Evolutionary conservation across 306 rosid genomes (phyloP).

Genomic region (Lathyrus aphaca): DNA sequence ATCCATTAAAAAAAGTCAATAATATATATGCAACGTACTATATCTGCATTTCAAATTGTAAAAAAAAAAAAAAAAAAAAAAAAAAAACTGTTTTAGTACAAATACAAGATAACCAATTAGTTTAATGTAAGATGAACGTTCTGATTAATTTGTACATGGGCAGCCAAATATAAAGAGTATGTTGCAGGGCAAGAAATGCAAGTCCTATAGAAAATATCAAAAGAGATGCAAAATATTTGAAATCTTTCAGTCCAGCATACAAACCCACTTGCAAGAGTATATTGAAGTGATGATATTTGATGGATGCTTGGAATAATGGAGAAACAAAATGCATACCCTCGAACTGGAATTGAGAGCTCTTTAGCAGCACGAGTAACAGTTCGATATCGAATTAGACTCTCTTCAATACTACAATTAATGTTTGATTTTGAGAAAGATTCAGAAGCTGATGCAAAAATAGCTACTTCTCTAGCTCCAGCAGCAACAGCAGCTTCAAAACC

Average conservation of each 20-base stretch:
- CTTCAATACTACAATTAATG: slow-evolving; percentile 88
- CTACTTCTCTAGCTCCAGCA: slow-evolving; percentile 89
- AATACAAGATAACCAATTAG: slow-evolving; percentile 1
- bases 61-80: too few species aligned
- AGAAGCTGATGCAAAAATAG: slow-evolving; percentile 90
- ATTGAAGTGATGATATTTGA: slow-evolving; percentile 19
- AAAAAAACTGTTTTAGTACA: too few species aligned
- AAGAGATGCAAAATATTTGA: neutral
- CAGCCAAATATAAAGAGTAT: slow-evolving; percentile 1
- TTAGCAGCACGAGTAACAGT: slow-evolving; percentile 81
- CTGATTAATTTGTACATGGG: neutral
- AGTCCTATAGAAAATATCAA: slow-evolving; percentile 23
- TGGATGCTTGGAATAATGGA: slow-evolving; percentile 26
- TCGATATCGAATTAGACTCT: slow-evolving; percentile 69
- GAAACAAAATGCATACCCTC: slow-evolving; percentile 61
- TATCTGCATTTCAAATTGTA: too few species aligned
- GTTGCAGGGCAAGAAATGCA: slow-evolving; percentile 15
- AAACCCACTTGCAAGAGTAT: slow-evolving; percentile 10
- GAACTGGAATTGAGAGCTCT: slow-evolving; percentile 76
- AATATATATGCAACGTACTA: too few species aligned
- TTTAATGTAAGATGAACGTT: slow-evolving; percentile 4
- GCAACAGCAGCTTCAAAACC: slow-evolving; percentile 89
- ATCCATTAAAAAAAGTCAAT: too few species aligned
- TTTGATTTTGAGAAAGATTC: slow-evolving; percentile 89
- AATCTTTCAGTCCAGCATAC: slow-evolving; percentile 14